Base-by-base conservation (phyloP, 2,329 filamentous ascomycete genomes). In the Xylariales sp. region DNA sequence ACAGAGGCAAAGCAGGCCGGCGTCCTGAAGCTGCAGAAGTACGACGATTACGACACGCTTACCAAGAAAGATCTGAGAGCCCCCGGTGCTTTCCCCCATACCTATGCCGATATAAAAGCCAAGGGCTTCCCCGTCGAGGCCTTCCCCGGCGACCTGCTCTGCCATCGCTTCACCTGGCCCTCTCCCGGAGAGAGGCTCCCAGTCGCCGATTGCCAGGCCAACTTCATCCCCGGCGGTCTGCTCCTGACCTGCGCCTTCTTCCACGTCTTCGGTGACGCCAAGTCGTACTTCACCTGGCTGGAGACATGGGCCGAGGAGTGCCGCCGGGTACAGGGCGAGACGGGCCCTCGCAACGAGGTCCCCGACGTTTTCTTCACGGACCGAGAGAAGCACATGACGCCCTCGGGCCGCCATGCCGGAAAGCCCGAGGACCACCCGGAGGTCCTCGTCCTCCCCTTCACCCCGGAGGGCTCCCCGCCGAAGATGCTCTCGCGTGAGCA, bases 251-350 rank as follows among this genome's bases (percentile, higher is more conserved):
- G 70, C 68, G 69, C 68, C 55, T 72, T 73, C 41, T 74, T 79
- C 10, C 79, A 81, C 50, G 75, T 80, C 62, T 74, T 77, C 18
- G 79, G 77, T 7, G 79, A 81, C 9, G 78, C 75, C 3, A 78
- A 71, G 9, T 70, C 75, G 3, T 80, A 77, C 53, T 76, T 73
- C 50, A 73, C 69, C 45, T 78, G 77, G 74, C 74, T 76, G 18
- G 73, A 76, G 34, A 71, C 78, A 8, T 80, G 78, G 78, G 79
- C 79, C 3, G 78, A 80, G 54, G 78, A 77, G 46, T 79, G 78
- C 41, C 74, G 79, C 48, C 74, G 74, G 4, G 67, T 76, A 6
- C 78, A 80, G 62, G 74, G 73, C 7, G 62, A 71, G 12, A 73
- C 73, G n/a, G 7, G 41, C 3, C 50, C 69, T 3, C 77, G 75